phyloP scores from a whole-genome alignment of 2,329 filamentous ascomycete species.

The Epichloe aotearoae region DNA sequence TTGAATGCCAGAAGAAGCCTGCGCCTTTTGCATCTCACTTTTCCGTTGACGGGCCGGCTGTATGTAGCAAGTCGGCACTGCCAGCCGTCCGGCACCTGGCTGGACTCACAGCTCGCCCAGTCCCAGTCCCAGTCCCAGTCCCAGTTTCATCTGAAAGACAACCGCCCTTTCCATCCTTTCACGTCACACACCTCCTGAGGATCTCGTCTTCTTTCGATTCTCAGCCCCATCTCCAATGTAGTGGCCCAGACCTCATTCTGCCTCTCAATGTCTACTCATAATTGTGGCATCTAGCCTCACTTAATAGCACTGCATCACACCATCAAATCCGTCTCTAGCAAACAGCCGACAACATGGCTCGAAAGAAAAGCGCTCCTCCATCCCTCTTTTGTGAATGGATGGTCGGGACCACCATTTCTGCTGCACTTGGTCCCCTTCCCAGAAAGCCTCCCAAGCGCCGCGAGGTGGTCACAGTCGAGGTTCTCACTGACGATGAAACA shows the following conservation, averaged over 20 bases:
- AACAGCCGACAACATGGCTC: not conserved
- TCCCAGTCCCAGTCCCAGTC: too few relatives aligned
- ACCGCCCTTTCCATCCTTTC: not conserved
- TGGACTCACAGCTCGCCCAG: not conserved
- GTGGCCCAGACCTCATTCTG: not conserved
- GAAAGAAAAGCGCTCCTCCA: not conserved
- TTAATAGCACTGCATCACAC: not conserved
- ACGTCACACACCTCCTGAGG: not conserved
- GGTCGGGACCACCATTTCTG: constrained; percentile 23
- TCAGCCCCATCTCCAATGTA: too few relatives aligned
- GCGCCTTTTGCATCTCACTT: not conserved
- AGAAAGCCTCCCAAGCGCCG: constrained; percentile 14
- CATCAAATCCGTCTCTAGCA: not conserved
- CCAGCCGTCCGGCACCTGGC: not conserved
- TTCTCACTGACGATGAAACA: constrained; percentile 39
- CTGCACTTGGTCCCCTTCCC: constrained; percentile 15
- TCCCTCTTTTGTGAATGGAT: constrained; percentile 27
- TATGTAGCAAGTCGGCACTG: not conserved
- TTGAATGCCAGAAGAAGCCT: not conserved
- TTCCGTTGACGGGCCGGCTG: not conserved
- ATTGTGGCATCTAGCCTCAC: not conserved
- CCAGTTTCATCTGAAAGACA: too few relatives aligned
- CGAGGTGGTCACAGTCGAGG: constrained; percentile 25
- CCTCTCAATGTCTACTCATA: not conserved
- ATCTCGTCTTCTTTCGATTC: not conserved